A percentile compares a stretch with the other conserved stretches of the same genome.
Conservation (phyloP, 139 green algal species). For the Edaphochlamys debaryana region DNA sequence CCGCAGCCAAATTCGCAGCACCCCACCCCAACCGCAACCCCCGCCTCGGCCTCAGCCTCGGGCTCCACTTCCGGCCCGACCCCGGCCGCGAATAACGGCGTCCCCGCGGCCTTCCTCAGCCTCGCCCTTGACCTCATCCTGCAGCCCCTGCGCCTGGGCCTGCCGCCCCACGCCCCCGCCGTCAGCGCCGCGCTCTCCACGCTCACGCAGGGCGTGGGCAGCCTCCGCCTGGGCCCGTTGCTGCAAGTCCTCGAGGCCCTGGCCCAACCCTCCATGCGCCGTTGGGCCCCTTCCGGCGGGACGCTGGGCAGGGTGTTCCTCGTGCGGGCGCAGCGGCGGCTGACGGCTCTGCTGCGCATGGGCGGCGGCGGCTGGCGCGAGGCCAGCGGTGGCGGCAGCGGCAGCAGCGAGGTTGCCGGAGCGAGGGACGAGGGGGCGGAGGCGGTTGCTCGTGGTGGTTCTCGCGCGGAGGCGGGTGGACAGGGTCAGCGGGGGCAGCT, state of each 20-base stretch:
- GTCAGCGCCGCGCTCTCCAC: background rate
- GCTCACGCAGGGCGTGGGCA: background rate
- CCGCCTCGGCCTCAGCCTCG: background rate
- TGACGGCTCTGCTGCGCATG: background rate
- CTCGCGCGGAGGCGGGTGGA: no score
- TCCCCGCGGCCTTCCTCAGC: background rate
- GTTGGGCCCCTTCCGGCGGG: conserved; percentile 14
- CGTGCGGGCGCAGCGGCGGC: background rate
- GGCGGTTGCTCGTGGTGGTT: background rate
- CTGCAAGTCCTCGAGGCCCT: conserved; percentile 9
- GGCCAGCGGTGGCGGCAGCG: no score
- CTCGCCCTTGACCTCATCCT: background rate
- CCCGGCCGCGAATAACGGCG: background rate
- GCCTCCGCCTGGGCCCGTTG: background rate
- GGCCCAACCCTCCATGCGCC: conserved; percentile 10
- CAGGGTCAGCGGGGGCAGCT: no score
- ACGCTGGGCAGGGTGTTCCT: background rate
- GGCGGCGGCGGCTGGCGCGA: background rate
- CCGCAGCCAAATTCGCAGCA: background rate
- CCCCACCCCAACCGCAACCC: background rate
- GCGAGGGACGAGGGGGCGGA: no score
- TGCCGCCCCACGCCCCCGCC: background rate
- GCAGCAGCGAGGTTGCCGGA: no score
- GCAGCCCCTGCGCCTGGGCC: background rate
- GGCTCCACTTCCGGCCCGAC: no score